Evolutionary conservation across 306 rosid species (phyloP), one percentile per base, ranked within the genome.

Genomic region (Neltuma alba): DNA sequence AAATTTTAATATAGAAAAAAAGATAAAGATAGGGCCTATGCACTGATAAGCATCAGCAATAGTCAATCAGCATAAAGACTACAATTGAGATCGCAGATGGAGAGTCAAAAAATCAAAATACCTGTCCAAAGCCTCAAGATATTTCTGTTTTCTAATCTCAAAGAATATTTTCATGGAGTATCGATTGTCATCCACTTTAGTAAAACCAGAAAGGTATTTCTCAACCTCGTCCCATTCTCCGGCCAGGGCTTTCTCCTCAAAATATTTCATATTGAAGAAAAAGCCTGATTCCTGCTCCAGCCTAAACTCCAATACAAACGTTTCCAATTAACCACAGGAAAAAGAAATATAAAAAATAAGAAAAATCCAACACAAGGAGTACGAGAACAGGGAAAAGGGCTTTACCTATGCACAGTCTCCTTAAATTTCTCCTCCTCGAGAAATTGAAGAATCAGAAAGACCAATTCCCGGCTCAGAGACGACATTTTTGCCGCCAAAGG

Each of bases 211-310:
- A 6, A 94, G 83, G 67, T 94, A 94, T 81, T 89, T 88, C 66
- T 94, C 98, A 34, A 84, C 88, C 54, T 90, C 91, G 1, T 94
- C 94, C 97, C 97, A 94, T 27, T 89, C 92, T 75, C 98, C 97
- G 4, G 83, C 83, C 78, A 76, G 83, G 44, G 83, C 84, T 82
- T 78, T 85, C 73, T 92, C 93, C 77, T 91, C 98, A 65, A 94
- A 90, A 87, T 94, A 86, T 82, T 89, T 89, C 80, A 92, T 31
- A 76, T 94, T 83, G 85, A 94, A 94, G 86, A 72, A 94, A 74
- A 84, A 80, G 38, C 92, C 73, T 28, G 34, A 40, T 25, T 68
- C 73, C 15, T 68, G 73, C 34, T 68, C 73, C 54, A 68, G 34
- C 73, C 73, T 68, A 41, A 41, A 68, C 73, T 68, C 73, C 73